A percentile compares a stretch with the other conserved stretches of the same genome.
phyloP scores from a whole-genome alignment of 768 basidiomycete species.

The Suillus luteus region DNA sequence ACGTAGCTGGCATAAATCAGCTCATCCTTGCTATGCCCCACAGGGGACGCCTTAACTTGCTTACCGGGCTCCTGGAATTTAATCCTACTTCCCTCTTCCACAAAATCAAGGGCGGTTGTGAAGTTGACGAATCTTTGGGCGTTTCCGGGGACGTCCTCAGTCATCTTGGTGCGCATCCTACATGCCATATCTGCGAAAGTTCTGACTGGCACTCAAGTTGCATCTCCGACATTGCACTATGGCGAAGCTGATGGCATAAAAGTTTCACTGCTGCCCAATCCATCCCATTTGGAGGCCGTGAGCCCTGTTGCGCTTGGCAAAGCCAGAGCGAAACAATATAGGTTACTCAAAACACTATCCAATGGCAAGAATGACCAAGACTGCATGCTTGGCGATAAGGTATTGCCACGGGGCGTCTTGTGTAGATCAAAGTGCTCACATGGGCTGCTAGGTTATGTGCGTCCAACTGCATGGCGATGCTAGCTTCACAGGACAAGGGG shows the following conservation, averaged over 20 bases:
- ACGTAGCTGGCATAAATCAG: conserved; percentile 64
- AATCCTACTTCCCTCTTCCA: conserved; percentile 74
- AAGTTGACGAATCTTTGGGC: conserved; percentile 64
- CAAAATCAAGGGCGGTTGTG: conserved; percentile 82
- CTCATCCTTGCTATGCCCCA: conserved; percentile 87
- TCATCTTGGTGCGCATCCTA: conserved; percentile 60
- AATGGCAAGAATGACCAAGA: conserved; percentile 25
- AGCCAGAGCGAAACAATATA: conserved; percentile 87
- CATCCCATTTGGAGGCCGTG: conserved; percentile 87
- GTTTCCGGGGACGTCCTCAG: conserved; percentile 86
- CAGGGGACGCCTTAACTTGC: conserved; percentile 81
- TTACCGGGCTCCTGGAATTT: conserved; percentile 74
- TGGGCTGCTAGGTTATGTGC: conserved; percentile 76
- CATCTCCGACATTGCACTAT: conserved; percentile 67
- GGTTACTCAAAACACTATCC: conserved; percentile 68
- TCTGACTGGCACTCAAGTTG: conserved; percentile 39
- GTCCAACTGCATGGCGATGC: conserved; percentile 93
- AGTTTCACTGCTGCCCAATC: conserved; percentile 79
- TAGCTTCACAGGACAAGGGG: conserved; percentile 87
- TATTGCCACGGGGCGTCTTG: conserved; percentile 2
- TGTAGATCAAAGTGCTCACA: not conserved
- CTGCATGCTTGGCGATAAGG: conserved; percentile 36
- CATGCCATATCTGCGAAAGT: not conserved
- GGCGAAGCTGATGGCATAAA: conserved; percentile 55
- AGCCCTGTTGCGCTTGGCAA: conserved; percentile 89